Percentiles rank a stretch among this genome's conserved stretches.
Conservation (phyloP, 2,329 filamentous ascomycete genomes). For the Penicillium occitanis region DNA sequence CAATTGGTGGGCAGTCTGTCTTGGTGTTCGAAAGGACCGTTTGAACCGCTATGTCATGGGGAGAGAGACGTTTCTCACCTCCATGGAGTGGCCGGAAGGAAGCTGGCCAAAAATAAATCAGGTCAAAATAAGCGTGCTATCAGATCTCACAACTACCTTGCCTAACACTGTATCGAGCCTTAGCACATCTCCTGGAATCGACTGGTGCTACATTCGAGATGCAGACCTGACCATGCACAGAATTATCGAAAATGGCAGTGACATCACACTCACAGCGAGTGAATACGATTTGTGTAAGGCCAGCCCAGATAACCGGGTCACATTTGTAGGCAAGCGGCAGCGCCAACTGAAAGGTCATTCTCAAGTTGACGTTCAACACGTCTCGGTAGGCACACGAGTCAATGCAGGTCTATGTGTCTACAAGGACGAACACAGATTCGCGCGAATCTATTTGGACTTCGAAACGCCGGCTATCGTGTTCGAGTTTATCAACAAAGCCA, state of each 20-base stretch:
- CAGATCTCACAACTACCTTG: neutral
- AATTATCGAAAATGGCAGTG: conserved; percentile 18
- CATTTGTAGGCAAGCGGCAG: conserved; percentile 32
- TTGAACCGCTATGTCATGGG: conserved; percentile 57
- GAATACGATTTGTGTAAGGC: conserved; percentile 24
- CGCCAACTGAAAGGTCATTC: conserved; percentile 24
- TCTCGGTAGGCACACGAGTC: conserved; percentile 1
- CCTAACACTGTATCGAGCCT: neutral
- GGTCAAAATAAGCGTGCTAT: conserved; percentile 25
- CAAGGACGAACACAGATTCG: conserved; percentile 29
- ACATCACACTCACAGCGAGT: conserved; percentile 19
- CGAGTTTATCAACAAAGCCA: conserved; percentile 25
- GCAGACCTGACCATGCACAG: conserved; percentile 25
- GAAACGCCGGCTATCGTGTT: conserved; percentile 11
- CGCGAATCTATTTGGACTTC: conserved; percentile 26
- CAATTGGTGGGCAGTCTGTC: conserved; percentile 55
- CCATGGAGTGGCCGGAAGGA: conserved; percentile 50
- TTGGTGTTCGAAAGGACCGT: conserved; percentile 28
- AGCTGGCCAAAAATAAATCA: conserved; percentile 46
- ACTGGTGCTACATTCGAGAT: conserved; percentile 31
- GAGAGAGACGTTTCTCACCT: conserved; percentile 53
- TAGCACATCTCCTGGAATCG: conserved; percentile 23
- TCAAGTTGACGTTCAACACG: conserved; percentile 18
- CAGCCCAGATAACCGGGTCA: conserved; percentile 23
- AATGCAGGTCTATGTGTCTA: conserved; percentile 25